Evolutionary conservation across 768 basidiomycete genomes (phyloP), one percentile per base, ranked within the genome.

Genomic region (Lactarius hengduanensis): DNA sequence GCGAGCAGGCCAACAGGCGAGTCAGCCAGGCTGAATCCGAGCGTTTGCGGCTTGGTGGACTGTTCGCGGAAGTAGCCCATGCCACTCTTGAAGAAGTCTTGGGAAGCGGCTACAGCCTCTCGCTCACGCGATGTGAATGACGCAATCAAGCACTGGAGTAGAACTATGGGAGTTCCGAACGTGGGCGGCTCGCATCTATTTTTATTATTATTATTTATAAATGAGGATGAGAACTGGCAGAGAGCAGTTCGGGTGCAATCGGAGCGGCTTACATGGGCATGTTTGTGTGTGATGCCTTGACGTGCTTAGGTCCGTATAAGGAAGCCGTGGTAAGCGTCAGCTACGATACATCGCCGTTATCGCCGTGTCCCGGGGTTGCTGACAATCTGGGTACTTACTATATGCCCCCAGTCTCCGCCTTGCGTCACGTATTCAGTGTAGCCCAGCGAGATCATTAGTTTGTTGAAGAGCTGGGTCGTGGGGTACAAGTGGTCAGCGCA

Each of bases 11-110:
- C 85, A 11, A 78, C 77, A 8, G 86, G 86, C 28, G 84, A 85
- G 68, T 87, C 86, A 2, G 83, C 75, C 4, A 87, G 75, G 20
- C 76, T 71, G 66, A 86, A 86, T 2, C 83, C 85, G 20, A 77
- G 22, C 8, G 76, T 76, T 55, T 76, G 74, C 2, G 76, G 75
- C 57, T 71, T 63, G 2, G 75, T 76, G 10, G 70, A 43, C 66
- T 83, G 83, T 57, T 76, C 68, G 8, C 59, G 15, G 58, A 72
- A 75, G 69, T 84, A 84, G 8, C 81, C 83, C 0, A 54, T 54
- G 7, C 78, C 78, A 18, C 74, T 70, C 1, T 63, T 69, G 13
- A 65, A 34, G 68, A 77, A 80, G 73, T 72, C 75, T 43, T 68
- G 34, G 0, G 73, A 70, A 18, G 76, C 71, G 47, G 76, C 72